phyloP scores from a whole-genome alignment of 2,329 filamentous ascomycete species.

The Fusarium staphyleae region DNA sequence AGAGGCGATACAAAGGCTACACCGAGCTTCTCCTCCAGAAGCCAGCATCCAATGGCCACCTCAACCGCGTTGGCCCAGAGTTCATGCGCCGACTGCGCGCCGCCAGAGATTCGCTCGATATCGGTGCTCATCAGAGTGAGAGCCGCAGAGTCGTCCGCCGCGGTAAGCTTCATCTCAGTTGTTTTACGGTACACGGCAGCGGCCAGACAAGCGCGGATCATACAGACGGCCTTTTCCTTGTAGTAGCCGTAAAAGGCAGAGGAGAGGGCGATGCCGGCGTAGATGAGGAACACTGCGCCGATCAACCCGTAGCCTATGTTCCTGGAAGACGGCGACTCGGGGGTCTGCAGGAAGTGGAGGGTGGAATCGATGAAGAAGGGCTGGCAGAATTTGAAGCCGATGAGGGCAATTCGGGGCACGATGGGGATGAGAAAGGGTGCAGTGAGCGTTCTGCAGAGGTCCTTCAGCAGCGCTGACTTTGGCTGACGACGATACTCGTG shows the following conservation, averaged over 20 bases:
- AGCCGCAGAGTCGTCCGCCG: constrained; percentile 49
- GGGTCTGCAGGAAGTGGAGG: constrained; percentile 45
- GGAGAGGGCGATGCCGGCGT: constrained; percentile 50
- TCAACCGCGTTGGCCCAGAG: constrained; percentile 52
- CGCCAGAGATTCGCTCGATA: constrained; percentile 51
- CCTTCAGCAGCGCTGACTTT: constrained; percentile 42
- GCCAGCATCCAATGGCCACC: constrained; percentile 53
- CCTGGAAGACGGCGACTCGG: constrained; percentile 16
- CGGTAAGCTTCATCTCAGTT: constrained; percentile 41
- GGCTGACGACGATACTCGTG: constrained; percentile 36
- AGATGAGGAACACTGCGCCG: constrained; percentile 50
- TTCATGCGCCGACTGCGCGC: constrained; percentile 48
- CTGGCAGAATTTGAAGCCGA: constrained; percentile 53
- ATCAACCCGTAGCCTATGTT: constrained; percentile 53
- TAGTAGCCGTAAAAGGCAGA: constrained; percentile 51
- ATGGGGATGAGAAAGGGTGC: constrained; percentile 47
- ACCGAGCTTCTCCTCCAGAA: constrained; percentile 56
- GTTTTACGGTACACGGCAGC: constrained; percentile 47
- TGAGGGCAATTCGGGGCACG: constrained; percentile 47
- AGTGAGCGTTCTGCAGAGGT: constrained; percentile 42
- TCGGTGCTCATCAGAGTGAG: constrained; percentile 59
- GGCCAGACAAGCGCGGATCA: constrained; percentile 46
- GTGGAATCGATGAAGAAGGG: constrained; percentile 53
- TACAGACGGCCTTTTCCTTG: constrained; percentile 44
- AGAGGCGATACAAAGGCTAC: constrained; percentile 57